Evolutionary conservation across 768 basidiomycete genomes (phyloP), one percentile per base, ranked within the genome.

Genomic region (Pholiota conissans): DNA sequence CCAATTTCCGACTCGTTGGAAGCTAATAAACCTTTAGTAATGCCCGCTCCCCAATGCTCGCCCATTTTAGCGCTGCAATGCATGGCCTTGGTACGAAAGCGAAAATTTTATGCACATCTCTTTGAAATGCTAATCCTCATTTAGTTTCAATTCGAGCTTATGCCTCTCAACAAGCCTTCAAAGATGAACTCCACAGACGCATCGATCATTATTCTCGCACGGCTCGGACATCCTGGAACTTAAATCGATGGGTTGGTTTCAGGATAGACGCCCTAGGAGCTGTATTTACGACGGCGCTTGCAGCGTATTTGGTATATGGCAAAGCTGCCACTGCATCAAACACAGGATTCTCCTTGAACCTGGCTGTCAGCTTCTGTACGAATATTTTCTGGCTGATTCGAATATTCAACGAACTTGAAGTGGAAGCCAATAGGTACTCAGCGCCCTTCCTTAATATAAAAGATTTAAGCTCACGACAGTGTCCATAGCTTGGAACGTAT

Each of bases 111-210:
- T n/a, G n/a, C n/a, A n/a, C n/a, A n/a, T n/a, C n/a, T n/a, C n/a
- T n/a, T n/a, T n/a, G n/a, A n/a, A n/a, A n/a, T n/a, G 3, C 49
- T 55, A 11, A 46, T 20, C 39, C n/a, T 49, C 16, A 20, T 18
- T 6, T 45, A 79, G 77, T 71, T 16, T 79, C 84, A 11, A 83
- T 90, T 55, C 77, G 87, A 20, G 88, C 88, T 0, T 90, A 84
- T 64, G 80, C 80, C 3, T 84, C 81, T 8, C 78, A 87, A 69
- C 68, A 75, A 22, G 58, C 69, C 2, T 86, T 79, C 72, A 78
- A 66, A 58, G 54, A 54, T 40, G 74, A 81, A 59, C 78, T 80
- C 7, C 64, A 79, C 49, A 67, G 71, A 26, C 75, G 81, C 9
- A 80, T 87, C 42, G 80, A 89, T 68, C 73, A 74, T 26, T 87